Conservation (phyloP, 192 early-diverging fungal genomes). For the Coemansia sp. region DNA sequence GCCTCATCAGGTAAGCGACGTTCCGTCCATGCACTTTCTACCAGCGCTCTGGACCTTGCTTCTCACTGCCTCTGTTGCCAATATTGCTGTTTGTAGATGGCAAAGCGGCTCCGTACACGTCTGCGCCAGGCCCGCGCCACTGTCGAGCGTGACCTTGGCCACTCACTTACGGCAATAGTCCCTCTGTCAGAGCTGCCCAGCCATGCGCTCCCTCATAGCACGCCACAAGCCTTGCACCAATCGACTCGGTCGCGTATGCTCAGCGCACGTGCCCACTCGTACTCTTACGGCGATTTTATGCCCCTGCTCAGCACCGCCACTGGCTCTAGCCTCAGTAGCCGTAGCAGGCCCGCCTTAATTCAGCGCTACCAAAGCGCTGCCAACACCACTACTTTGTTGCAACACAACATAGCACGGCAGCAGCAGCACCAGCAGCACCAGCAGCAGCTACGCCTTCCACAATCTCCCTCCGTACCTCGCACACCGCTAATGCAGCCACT, state of each 20-base stretch:
- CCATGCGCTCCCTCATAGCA: not conserved
- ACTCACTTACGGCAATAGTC: constrained; percentile 28
- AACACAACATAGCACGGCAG: not conserved
- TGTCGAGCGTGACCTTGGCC: constrained; percentile 39
- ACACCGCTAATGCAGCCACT: constrained; percentile 19
- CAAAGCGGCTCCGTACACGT: constrained; percentile 28
- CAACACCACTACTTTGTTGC: not conserved
- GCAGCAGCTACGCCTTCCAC: constrained; percentile 10
- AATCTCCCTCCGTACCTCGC: constrained; percentile 8
- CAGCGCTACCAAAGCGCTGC: not conserved
- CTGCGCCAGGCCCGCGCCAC: constrained; percentile 27
- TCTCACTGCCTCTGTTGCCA: not conserved
- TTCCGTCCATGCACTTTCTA: not conserved
- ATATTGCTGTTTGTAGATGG: constrained; percentile 20
- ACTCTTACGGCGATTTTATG: constrained; percentile 24
- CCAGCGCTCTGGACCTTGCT: not conserved
- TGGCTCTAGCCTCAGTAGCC: not conserved
- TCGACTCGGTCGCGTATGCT: constrained; percentile 6
- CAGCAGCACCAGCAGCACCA: constrained; percentile 10
- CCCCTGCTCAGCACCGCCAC: not conserved
- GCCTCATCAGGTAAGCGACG: not conserved
- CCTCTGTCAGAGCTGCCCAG: not conserved
- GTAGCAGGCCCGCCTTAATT: not conserved
- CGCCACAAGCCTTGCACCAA: not conserved
- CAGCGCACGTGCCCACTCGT: constrained; percentile 27